Evolutionary conservation across 176 grass and related monocot genomes (phyloP), one percentile per base, ranked within the genome.

Genomic region (Zoysia japonica): DNA sequence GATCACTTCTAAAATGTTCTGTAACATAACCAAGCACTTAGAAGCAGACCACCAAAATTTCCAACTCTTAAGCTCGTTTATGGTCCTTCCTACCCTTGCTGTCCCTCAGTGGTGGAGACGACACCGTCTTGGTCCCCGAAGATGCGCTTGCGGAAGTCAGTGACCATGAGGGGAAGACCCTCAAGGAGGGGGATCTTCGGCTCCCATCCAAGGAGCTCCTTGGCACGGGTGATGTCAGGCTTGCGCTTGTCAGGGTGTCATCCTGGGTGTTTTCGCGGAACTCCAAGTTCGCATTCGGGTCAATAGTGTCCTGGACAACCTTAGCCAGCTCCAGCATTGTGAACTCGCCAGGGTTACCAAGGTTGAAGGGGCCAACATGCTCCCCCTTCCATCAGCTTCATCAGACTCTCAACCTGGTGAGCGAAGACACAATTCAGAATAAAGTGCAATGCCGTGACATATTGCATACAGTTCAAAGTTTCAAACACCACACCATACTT

Each of bases 321-420:
- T 93, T 89, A 49, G 93, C 93, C 38, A 97, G 82, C 84, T 97
- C 93, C 19, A 97, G 86, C 93, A 97, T 97, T 57, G 94, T 97
- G 79, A 97, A 97, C 82, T 97, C 94, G 36, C 94, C 91, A 0
- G 94, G 94, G 89, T 97, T 97, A 38, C 94, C 94, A 9, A 97
- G 83, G 94, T 97, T 97, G 89, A 97, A 97, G 17, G 94, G 94
- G 0, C 94, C 94, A 10, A 97, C 14, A 1, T 93, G 89, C 8
- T 97, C 94, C 4, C 4, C 94, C 91, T 91, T 97, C 94, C 94
- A 97, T 97, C 54, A 97, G 65, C 68, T 83, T 89, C 88, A 97
- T 97, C 75, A 97, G 82, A 6, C 94, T 91, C 74, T 93, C 94
- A 66, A 97, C 94, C 94, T 97, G 89, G 1, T 97, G 76, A 2